phyloP scores from a whole-genome alignment of 2,329 filamentous ascomycete genomes.

The Neoarthrinium moseri region DNA sequence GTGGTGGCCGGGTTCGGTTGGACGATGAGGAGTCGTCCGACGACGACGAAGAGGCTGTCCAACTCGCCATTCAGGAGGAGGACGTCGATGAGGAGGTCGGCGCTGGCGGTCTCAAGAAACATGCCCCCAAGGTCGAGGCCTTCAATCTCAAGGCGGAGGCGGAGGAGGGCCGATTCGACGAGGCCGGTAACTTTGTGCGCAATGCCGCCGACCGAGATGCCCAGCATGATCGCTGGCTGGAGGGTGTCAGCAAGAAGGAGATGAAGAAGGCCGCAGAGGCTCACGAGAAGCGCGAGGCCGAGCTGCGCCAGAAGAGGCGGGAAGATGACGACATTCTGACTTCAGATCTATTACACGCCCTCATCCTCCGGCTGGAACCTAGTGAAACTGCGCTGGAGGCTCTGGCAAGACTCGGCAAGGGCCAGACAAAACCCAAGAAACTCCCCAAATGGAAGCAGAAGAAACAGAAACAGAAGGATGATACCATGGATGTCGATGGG shows the following conservation, averaged over 20 bases:
- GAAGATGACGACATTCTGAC: conserved; percentile 74
- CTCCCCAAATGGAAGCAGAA: conserved; percentile 69
- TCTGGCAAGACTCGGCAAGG: conserved; percentile 74
- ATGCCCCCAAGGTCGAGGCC: conserved; percentile 90
- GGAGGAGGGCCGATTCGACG: conserved; percentile 90
- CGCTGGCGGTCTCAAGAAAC: conserved; percentile 84
- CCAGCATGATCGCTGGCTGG: conserved; percentile 87
- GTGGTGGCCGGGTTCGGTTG: conserved; percentile 68
- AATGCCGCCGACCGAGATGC: conserved; percentile 88
- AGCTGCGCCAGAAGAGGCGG: conserved; percentile 67
- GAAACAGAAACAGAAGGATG: conserved; percentile 60
- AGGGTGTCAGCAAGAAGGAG: conserved; percentile 90
- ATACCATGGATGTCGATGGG: conserved; percentile 69
- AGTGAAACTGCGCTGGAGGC: conserved; percentile 89
- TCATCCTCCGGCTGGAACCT: conserved; percentile 73
- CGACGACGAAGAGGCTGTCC: conserved; percentile 68
- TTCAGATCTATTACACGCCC: conserved; percentile 67
- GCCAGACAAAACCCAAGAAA: conserved; percentile 57
- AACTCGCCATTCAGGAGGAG: conserved; percentile 72
- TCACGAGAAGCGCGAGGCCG: conserved; percentile 79
- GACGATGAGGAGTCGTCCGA: conserved; percentile 51
- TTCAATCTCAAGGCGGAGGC: conserved; percentile 92
- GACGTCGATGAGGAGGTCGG: conserved; percentile 87
- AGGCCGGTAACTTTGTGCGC: conserved; percentile 85
- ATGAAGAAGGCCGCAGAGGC: conserved; percentile 86